These are phyloP conservation scores for Ettlia oleoabundans DNA, from an alignment of 139 green algal genomes.

Conservation along the genomic window DNA sequence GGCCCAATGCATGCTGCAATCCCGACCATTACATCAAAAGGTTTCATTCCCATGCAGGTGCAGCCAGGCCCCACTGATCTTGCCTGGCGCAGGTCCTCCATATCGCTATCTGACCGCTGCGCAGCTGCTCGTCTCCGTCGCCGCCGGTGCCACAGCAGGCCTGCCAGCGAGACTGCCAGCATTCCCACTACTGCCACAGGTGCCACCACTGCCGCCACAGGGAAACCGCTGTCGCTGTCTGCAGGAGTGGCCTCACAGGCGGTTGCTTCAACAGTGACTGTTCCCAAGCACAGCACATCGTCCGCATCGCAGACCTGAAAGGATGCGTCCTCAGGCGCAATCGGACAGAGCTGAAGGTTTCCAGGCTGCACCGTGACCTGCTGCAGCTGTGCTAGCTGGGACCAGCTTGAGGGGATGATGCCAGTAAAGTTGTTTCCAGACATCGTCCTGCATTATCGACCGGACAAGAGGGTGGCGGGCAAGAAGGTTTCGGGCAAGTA, in stretches of 20 bases:
- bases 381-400: neutral
- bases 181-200: neutral
- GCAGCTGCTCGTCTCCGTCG: neutral
- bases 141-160: neutral
- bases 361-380: conserved; percentile 18
- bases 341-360: conserved; percentile 34
- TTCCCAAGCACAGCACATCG: neutral
- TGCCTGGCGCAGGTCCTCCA: too few species aligned
- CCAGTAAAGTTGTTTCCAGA: conserved; percentile 17
- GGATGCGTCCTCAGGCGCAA: neutral
- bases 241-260: neutral
- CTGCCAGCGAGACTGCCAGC: neutral
- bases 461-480: neutral
- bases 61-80: too few species aligned
- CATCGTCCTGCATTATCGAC: neutral
- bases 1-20: neutral
- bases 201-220: conserved; percentile 3
- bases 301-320: conserved; percentile 6
- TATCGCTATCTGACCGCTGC: too few species aligned
- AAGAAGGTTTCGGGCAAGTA: too few species aligned
- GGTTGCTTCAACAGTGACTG: neutral
- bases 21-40: too few species aligned
- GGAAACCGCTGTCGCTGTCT: neutral
- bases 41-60: too few species aligned
- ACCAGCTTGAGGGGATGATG: conserved; percentile 13